A percentile compares a stretch with the other conserved stretches of the same genome.
Conservation (phyloP, 306 rosid species). For the Phaseolus lunatus region DNA sequence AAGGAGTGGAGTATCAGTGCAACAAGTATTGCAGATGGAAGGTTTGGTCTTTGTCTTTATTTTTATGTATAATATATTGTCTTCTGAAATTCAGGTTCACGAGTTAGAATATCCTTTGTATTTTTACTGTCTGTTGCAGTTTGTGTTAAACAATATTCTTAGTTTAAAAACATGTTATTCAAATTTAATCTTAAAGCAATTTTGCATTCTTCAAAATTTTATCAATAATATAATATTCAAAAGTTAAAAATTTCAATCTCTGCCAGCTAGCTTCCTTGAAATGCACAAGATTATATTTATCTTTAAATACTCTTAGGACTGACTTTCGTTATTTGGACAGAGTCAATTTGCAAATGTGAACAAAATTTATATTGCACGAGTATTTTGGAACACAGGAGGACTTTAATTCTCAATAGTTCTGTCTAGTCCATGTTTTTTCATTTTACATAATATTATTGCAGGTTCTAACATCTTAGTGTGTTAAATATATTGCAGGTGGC, state of each 20-base stretch:
- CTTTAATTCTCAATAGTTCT: background rate
- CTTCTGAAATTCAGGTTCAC: slow-evolving; percentile 8
- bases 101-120: background rate
- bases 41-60: slow-evolving; percentile 59
- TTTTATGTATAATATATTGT: slow-evolving; percentile 24
- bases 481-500: slow-evolving; percentile 84
- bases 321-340: slow-evolving; percentile 19
- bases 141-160: slow-evolving; percentile 1
- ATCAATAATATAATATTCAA: background rate
- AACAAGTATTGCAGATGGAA: slow-evolving; percentile 97
- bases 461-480: slow-evolving; percentile 28
- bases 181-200: background rate
- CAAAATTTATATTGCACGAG: slow-evolving; percentile 2
- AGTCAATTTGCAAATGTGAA: slow-evolving; percentile 26
- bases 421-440: slow-evolving; percentile 24
- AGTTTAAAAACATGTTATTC: slow-evolving; percentile 18
- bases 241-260: background rate
- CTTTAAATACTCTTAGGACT: slow-evolving; percentile 23
- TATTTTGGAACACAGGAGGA: background rate
- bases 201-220: slow-evolving; percentile 7
- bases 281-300: slow-evolving; percentile 33
- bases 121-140: slow-evolving; percentile 9
- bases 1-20: slow-evolving; percentile 98
- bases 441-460: background rate
- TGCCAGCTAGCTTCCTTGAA: slow-evolving; percentile 10